Evolutionary conservation across 2,329 filamentous ascomycete species (phyloP).

Genomic region (Didymellaceae sp.): DNA sequence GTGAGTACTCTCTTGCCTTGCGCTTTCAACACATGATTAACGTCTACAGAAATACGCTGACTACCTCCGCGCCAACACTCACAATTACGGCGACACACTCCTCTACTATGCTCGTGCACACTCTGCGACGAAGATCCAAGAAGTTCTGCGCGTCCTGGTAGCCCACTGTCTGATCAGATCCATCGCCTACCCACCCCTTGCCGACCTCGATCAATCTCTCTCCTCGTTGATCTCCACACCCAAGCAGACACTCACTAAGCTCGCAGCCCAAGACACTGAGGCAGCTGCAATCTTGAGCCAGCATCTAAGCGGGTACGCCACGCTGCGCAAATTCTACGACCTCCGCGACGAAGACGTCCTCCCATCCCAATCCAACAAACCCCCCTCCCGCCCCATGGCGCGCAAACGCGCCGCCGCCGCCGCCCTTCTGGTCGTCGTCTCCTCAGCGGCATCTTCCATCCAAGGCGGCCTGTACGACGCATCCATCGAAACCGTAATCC

Average conservation of each 20-base stretch:
- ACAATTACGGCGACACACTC: slow-evolving; percentile 83
- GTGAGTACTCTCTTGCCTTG: slow-evolving; percentile 53
- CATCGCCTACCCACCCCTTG: slow-evolving; percentile 73
- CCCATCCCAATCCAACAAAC: slow-evolving; percentile 38
- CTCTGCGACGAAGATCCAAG: slow-evolving; percentile 76
- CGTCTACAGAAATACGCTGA: slow-evolving; percentile 77
- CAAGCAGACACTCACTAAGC: slow-evolving; percentile 71
- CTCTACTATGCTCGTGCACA: slow-evolving; percentile 92
- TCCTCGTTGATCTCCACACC: slow-evolving; percentile 73
- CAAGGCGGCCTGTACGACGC: slow-evolving; percentile 88
- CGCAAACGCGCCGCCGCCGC: slow-evolving; percentile 73
- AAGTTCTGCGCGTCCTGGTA: slow-evolving; percentile 84
- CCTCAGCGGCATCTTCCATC: slow-evolving; percentile 87
- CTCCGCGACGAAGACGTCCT: slow-evolving; percentile 73
- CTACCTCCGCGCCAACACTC: slow-evolving; percentile 71
- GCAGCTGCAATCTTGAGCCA: slow-evolving; percentile 84
- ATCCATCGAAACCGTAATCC: slow-evolving; percentile 79
- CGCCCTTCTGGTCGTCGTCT: slow-evolving; percentile 81
- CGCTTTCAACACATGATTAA: slow-evolving; percentile 22
- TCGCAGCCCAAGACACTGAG: slow-evolving; percentile 77
- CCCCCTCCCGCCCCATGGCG: slow-evolving; percentile 60
- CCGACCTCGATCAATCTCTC: slow-evolving; percentile 76
- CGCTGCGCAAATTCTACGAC: slow-evolving; percentile 87
- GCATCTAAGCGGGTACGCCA: slow-evolving; percentile 90
- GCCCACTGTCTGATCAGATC: slow-evolving; percentile 88